Evolutionary conservation across 805 yeast species (phyloP).

Genomic region (Metschnikowia henanensis): DNA sequence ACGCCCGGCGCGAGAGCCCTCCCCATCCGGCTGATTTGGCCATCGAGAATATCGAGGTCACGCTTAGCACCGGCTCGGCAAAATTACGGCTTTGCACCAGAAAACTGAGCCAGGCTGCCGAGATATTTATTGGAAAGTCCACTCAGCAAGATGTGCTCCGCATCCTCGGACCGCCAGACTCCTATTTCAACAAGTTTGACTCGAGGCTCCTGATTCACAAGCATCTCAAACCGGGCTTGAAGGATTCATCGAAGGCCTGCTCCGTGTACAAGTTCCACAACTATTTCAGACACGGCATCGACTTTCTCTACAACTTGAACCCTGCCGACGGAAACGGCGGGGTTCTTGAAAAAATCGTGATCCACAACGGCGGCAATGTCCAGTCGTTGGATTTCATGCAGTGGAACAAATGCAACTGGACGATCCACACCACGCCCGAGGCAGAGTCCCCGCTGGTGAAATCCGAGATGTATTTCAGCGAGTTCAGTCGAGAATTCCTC

Average conservation of each 20-base stretch:
- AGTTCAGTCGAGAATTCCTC: slow-evolving; percentile 28
- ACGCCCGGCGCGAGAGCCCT: neutral
- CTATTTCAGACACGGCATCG: slow-evolving; percentile 55
- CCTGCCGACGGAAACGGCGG: slow-evolving; percentile 26
- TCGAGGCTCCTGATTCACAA: slow-evolving; percentile 43
- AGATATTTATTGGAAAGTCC: slow-evolving; percentile 38
- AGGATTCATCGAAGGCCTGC: slow-evolving; percentile 10
- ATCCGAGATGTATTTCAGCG: slow-evolving; percentile 32
- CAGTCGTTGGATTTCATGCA: slow-evolving; percentile 53
- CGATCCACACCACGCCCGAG: slow-evolving; percentile 19
- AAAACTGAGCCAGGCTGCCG: slow-evolving; percentile 3
- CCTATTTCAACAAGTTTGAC: slow-evolving; percentile 46
- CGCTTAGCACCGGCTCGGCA: slow-evolving; percentile 23
- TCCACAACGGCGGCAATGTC: slow-evolving; percentile 53
- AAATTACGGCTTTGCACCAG: slow-evolving; percentile 22
- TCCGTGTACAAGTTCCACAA: slow-evolving; percentile 48
- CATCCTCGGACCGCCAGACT: slow-evolving; percentile 58
- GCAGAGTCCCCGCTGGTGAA: slow-evolving; percentile 14
- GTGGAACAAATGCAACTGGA: slow-evolving; percentile 53
- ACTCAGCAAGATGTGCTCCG: slow-evolving; percentile 50
- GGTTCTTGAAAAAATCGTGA: slow-evolving; percentile 43
- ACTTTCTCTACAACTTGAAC: slow-evolving; percentile 48
- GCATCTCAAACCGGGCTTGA: slow-evolving; percentile 21
- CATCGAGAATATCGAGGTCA: slow-evolving; percentile 13
- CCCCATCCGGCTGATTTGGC: slow-evolving; percentile 2